These are phyloP conservation scores for Verticillium dahliae DNA, from an alignment of 2,329 filamentous ascomycete species.

Conservation along the genomic window DNA sequence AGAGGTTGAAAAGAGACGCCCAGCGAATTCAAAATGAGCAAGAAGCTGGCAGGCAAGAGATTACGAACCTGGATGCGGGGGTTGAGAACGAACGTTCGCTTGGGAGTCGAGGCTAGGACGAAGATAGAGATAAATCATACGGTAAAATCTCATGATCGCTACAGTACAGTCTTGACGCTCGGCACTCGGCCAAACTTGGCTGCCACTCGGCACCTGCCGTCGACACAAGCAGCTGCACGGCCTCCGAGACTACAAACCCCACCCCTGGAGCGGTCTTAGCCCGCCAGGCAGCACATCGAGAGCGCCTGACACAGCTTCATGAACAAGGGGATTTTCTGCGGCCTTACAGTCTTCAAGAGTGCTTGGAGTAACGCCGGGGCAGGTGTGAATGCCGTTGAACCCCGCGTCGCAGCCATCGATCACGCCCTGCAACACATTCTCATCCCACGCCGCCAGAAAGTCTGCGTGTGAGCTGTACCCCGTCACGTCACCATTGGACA, in stretches of 20 bases:
- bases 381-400: slow-evolving; percentile 54
- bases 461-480: slow-evolving; percentile 67
- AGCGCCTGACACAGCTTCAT: slow-evolving; percentile 37
- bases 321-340: slow-evolving; percentile 38
- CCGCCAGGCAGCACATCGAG: slow-evolving; percentile 46
- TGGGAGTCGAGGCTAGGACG: too few relatives aligned
- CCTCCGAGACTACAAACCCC: slow-evolving; percentile 16
- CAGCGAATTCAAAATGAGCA: background rate
- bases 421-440: slow-evolving; percentile 55
- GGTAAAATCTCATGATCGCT: too few relatives aligned
- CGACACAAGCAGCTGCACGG: too few relatives aligned
- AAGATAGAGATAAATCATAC: too few relatives aligned
- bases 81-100: too few relatives aligned
- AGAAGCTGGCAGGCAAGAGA: too few relatives aligned
- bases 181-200: too few relatives aligned
- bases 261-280: slow-evolving; percentile 47
- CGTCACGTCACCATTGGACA: slow-evolving; percentile 64
- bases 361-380: slow-evolving; percentile 44
- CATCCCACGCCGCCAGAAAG: slow-evolving; percentile 69
- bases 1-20: background rate
- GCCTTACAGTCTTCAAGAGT: slow-evolving; percentile 33
- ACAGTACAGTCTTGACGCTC: too few relatives aligned
- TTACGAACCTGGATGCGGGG: too few relatives aligned
- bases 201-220: too few relatives aligned
- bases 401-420: slow-evolving; percentile 60